Base-by-base conservation (phyloP, 2,329 filamentous ascomycete genomes). In the Calycina herbarum region DNA sequence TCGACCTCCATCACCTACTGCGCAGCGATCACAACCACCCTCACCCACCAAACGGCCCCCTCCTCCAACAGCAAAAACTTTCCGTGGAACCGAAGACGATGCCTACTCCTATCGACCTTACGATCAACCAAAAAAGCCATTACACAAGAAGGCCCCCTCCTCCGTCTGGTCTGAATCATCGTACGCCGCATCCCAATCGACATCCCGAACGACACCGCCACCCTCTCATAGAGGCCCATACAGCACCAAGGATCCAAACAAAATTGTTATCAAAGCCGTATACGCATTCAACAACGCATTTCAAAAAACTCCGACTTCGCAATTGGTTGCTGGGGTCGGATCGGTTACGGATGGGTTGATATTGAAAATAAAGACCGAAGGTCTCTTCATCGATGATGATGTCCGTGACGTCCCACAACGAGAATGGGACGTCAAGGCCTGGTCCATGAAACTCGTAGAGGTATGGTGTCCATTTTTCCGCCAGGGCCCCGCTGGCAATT, bases 401-500 rank as follows among this genome's bases (percentile, higher is more conserved):
- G 86, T 97, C 62, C 89, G 94, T 57, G 88, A 89, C 68, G 92
- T 97, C 17, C 89, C 92, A n/a, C 93, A 98, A 79, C 88, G 95
- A 66, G 95, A 99, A 80, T 99, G 95, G 95, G 95, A 99, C 77
- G 88, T 98, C 75, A 98, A 98, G 79, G 94, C 94, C 31, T 98
- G 95, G 95, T 97, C 93, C 56, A 86, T 99, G 79, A 97, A 96
- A 80, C 82, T 90, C 70, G 88, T 96, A 78, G 95, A 98, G 85
- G 89, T 95, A 82, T 92, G 90, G 87, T 93, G 89, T 76, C 86
- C 88, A 75, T 86, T 89, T 77, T 86, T 77, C 80, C 85, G 76
- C 64, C 81, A 80, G 65, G 66, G 64, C 61, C 65, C 71, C 64
- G 66, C 70, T 72, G 67, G 69, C 62, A 64, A 77, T 70, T 73